Percentiles rank a stretch among this genome's conserved stretches.
These are phyloP conservation scores for Bisporella sp. DNA, from an alignment of 2,329 filamentous ascomycete genomes.

Conservation along the genomic window DNA sequence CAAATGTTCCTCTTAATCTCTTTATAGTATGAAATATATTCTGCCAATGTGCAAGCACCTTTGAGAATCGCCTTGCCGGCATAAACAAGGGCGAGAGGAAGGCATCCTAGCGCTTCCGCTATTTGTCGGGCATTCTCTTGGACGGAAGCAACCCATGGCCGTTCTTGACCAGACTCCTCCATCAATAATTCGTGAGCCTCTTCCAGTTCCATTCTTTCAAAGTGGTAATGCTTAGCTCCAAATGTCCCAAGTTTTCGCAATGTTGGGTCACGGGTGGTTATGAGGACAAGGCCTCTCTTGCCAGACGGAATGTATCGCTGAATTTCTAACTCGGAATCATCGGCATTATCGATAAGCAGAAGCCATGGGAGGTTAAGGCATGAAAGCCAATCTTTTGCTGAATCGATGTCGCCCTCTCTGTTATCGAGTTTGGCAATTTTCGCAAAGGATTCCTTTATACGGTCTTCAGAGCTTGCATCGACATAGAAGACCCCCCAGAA, in stretches of 20 bases:
- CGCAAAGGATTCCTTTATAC: conserved; percentile 1
- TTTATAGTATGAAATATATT: not conserved
- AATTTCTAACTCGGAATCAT: conserved; percentile 25
- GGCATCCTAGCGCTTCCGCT: conserved; percentile 16
- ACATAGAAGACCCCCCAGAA: conserved; percentile 16
- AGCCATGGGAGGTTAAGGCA: conserved; percentile 23
- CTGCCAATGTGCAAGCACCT: not conserved
- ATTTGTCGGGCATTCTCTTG: conserved; percentile 8
- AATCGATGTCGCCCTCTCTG: not conserved
- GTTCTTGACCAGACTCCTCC: not conserved
- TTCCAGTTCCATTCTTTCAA: not conserved
- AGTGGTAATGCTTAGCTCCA: not conserved
- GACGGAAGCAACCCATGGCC: not conserved
- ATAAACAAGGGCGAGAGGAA: conserved; percentile 22
- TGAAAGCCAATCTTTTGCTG: conserved; percentile 11
- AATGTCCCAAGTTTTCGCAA: not conserved
- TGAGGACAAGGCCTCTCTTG: conserved; percentile 26
- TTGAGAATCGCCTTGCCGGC: conserved; percentile 9
- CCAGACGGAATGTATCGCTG: conserved; percentile 22
- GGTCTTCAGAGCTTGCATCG: conserved; percentile 7
- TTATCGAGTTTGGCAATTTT: not conserved
- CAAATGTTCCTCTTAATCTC: not conserved
- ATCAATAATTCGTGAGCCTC: not conserved
- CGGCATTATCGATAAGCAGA: conserved; percentile 36
- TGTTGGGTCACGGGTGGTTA: conserved; percentile 31